Evolutionary conservation across 331 rosid species (phyloP).

Genomic region (Quercus tomentella): DNA sequence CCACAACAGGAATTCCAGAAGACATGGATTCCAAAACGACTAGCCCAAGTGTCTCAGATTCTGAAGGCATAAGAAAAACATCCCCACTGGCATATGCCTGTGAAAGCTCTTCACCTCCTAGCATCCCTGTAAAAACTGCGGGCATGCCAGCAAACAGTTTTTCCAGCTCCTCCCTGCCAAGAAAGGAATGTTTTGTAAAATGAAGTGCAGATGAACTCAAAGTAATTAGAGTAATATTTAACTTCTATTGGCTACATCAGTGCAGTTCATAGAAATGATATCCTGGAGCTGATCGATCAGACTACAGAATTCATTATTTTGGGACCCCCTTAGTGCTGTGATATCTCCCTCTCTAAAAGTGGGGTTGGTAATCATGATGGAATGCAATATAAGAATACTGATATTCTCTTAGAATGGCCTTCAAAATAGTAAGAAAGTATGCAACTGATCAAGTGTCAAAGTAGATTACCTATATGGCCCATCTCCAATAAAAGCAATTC

Average conservation of each 20-base stretch:
- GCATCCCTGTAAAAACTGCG: conserved; percentile 91
- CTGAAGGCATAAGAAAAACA: conserved; percentile 94
- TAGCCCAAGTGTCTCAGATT: conserved; percentile 92
- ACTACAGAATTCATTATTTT: not conserved
- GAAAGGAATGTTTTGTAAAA: conserved; percentile 1
- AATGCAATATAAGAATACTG: not conserved
- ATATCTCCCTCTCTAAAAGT: not conserved
- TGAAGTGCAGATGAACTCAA: not conserved
- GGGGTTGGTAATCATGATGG: not conserved
- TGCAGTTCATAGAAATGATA: not conserved
- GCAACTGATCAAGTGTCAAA: not conserved
- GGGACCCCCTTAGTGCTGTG: not conserved
- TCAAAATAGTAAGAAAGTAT: not conserved
- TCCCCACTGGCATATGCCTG: conserved; percentile 96
- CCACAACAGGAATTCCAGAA: conserved; percentile 96
- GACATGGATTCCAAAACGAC: conserved; percentile 98
- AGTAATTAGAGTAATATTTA: not conserved
- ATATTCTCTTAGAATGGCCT: not conserved
- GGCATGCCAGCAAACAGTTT: conserved; percentile 93
- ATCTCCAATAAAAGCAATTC: conserved; percentile 93
- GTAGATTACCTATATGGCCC: conserved; percentile 83
- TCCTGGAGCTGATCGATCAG: not conserved
- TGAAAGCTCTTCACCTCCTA: conserved; percentile 91
- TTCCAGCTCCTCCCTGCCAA: conserved; percentile 80
- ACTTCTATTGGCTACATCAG: not conserved